Conservation (phyloP, 163 green algal genomes). For the Scenedesmus sp. region DNA sequence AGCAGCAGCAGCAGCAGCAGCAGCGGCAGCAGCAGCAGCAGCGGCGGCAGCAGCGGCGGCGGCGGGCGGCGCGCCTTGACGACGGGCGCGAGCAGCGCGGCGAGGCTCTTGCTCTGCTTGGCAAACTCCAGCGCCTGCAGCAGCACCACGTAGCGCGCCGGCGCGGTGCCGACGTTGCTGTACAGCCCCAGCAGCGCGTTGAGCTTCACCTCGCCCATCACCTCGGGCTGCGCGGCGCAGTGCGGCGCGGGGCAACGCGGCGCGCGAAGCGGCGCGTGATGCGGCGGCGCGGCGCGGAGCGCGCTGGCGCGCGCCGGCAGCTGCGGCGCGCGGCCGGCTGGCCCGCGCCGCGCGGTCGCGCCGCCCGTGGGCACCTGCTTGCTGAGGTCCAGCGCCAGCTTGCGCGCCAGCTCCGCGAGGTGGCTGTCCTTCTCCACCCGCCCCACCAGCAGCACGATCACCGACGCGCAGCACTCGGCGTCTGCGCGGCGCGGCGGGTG, state of each 20-base stretch:
- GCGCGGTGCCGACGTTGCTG: conserved; percentile 6
- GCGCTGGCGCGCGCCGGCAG: too few species aligned
- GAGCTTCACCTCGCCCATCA: conserved; percentile 36
- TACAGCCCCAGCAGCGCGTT: conserved; percentile 44
- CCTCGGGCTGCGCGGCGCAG: conserved; percentile 31
- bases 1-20: too few species aligned
- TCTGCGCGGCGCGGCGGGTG: background rate
- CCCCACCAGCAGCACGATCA: conserved; percentile 21
- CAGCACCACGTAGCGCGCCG: conserved; percentile 37
- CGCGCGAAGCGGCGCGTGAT: background rate
- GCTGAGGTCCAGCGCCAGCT: conserved; percentile 31
- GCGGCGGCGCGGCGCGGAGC: too few species aligned
- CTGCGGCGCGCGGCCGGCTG: background rate
- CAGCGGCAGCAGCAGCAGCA: too few species aligned
- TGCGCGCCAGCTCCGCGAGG: conserved; percentile 31
- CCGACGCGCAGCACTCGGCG: conserved; percentile 29
- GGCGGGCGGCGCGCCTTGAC: conserved; percentile 15
- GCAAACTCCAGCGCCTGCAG: conserved; percentile 45
- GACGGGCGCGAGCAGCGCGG: conserved; percentile 40
- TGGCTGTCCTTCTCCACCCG: conserved; percentile 33
- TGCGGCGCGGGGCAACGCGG: background rate
- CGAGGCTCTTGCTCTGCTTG: conserved; percentile 50
- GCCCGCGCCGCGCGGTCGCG: too few species aligned
- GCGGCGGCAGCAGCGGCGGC: too few species aligned
- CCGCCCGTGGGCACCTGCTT: conserved; percentile 33